Conservation (phyloP, 306 rosid genomes). For the Boehmeria nivea region DNA sequence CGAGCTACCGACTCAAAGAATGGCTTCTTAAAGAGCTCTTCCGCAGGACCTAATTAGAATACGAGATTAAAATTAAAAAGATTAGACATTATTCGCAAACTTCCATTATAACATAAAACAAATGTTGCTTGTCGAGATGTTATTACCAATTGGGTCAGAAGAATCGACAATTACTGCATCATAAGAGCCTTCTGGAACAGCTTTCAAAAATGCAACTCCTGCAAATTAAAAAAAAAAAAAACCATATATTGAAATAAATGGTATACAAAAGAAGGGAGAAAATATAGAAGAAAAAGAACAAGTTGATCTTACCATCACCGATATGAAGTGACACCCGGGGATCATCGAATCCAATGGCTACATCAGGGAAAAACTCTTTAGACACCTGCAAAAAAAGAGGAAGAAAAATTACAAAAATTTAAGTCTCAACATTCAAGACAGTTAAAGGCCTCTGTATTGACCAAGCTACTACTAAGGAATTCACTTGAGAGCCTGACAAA, state of each 20-base stretch:
- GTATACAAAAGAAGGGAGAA: neutral
- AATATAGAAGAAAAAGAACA: neutral
- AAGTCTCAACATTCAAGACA: too few species aligned
- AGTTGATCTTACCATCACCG: constrained; percentile 74
- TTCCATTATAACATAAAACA: neutral
- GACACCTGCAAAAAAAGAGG: constrained; percentile 52
- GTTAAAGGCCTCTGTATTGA: too few species aligned
- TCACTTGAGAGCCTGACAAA: too few species aligned
- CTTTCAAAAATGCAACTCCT: constrained; percentile 96
- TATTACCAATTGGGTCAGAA: constrained; percentile 88
- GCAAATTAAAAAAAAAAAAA: constrained; percentile 24
- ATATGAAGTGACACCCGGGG: constrained; percentile 76
- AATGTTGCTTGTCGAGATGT: neutral
- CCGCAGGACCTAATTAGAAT: constrained; percentile 72
- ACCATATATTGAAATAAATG: neutral
- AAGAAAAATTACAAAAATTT: neutral
- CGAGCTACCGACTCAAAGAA: constrained; percentile 68
- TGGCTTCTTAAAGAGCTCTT: constrained; percentile 96
- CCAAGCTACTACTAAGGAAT: too few species aligned
- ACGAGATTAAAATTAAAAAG: neutral
- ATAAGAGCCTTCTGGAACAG: constrained; percentile 77
- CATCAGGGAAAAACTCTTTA: constrained; percentile 68
- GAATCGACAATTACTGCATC: constrained; percentile 96
- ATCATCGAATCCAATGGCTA: constrained; percentile 80
- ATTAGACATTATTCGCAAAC: neutral